Conservation (phyloP, 2,329 filamentous ascomycete species). For the Monosporascus sp. region DNA sequence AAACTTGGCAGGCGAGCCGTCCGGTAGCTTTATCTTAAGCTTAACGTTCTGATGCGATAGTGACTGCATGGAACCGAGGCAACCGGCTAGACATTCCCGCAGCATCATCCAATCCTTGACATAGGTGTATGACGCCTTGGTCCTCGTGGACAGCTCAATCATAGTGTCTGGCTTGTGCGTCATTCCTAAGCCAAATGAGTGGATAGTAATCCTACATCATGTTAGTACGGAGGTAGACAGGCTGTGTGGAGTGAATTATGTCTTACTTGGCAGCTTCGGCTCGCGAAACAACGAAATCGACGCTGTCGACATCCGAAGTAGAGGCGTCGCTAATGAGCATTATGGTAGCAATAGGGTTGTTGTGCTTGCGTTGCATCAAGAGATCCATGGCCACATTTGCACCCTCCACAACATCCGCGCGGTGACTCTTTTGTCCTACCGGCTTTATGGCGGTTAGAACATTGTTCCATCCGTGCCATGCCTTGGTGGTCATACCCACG, state of each 20-base stretch:
- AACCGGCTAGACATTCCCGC: conserved; percentile 89
- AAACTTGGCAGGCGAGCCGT: conserved; percentile 96
- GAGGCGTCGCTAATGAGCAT: conserved; percentile 96
- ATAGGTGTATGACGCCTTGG: conserved; percentile 95
- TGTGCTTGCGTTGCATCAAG: conserved; percentile 94
- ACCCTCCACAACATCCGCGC: conserved; percentile 93
- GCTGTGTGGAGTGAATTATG: neutral
- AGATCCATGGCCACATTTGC: conserved; percentile 98
- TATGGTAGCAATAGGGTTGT: conserved; percentile 91
- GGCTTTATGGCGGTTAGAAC: conserved; percentile 83
- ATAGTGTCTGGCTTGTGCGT: conserved; percentile 98
- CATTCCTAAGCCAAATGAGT: conserved; percentile 92
- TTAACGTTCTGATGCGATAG: conserved; percentile 98
- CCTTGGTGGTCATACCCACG: conserved; percentile 96
- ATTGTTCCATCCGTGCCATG: conserved; percentile 86
- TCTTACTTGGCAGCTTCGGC: conserved; percentile 93
- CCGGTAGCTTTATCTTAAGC: conserved; percentile 85
- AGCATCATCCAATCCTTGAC: conserved; percentile 99
- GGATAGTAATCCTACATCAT: conserved; percentile 70
- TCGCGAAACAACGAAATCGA: conserved; percentile 94
- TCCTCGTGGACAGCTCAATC: conserved; percentile 92
- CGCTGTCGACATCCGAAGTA: conserved; percentile 87
- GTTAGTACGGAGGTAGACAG: conserved; percentile 16
- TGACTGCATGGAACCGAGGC: conserved; percentile 84
- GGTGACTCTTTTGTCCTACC: conserved; percentile 91